These are phyloP conservation scores for Alternaria incomplexa DNA, from an alignment of 2,329 filamentous ascomycete genomes.

Conservation along the genomic window DNA sequence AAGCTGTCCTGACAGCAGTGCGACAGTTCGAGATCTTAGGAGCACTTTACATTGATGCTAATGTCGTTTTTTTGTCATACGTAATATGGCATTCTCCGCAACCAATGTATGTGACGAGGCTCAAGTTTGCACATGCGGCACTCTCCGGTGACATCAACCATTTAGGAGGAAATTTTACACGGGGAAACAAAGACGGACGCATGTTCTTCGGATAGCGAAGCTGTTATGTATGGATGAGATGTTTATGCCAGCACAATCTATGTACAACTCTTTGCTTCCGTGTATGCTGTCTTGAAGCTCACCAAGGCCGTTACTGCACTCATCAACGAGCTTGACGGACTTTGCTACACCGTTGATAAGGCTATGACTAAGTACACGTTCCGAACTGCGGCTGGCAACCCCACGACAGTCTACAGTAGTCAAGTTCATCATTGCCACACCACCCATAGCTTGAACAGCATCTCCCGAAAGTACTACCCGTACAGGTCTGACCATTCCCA, in stretches of 20 bases:
- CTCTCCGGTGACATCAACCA: neutral
- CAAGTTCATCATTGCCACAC: conserved; percentile 25
- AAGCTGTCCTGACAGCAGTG: neutral
- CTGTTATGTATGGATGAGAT: neutral
- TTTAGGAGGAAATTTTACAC: neutral
- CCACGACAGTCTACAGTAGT: conserved; percentile 28
- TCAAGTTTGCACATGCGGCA: neutral
- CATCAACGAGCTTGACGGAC: neutral
- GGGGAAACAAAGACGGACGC: neutral
- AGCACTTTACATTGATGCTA: neutral
- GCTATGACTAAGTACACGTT: conserved; percentile 13
- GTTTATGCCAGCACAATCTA: neutral
- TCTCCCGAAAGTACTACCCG: conserved; percentile 28
- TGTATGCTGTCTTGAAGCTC: neutral
- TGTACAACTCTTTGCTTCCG: neutral
- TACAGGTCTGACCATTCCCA: conserved; percentile 28
- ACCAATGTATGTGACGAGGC: neutral
- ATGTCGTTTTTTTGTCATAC: neutral
- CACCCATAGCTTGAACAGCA: conserved; percentile 38
- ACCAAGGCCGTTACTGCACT: neutral
- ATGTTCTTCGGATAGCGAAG: neutral
- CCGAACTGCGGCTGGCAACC: conserved; percentile 33
- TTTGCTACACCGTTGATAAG: neutral
- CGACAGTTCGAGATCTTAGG: neutral
- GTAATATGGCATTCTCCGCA: neutral